These are phyloP conservation scores for Penicillium macrosclerotiorum DNA, from an alignment of 495 filamentous ascomycete species.

Conservation along the genomic window DNA sequence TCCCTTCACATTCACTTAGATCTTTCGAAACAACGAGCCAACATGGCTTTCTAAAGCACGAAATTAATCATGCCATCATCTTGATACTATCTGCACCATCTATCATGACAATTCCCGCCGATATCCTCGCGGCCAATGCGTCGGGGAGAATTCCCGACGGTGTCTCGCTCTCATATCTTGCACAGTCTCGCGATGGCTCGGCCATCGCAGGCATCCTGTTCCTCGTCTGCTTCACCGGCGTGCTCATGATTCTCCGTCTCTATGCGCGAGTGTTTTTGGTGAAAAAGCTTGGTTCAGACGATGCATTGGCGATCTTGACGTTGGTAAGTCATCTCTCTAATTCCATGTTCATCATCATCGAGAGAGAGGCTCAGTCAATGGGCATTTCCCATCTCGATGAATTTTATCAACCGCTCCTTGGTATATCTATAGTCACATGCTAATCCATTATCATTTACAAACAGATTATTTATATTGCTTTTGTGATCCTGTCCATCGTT, in stretches of 20 bases:
- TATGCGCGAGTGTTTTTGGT: constrained; percentile 35
- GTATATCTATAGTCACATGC: too few relatives aligned
- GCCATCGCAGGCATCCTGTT: constrained; percentile 42
- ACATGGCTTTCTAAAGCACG: constrained; percentile 1
- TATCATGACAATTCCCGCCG: constrained; percentile 28
- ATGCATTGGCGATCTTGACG: constrained; percentile 34
- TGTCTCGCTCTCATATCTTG: constrained; percentile 36
- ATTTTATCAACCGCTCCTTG: too few relatives aligned
- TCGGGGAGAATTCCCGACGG: constrained; percentile 31
- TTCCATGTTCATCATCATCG: too few relatives aligned
- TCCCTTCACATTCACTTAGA: neutral
- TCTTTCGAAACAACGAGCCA: neutral
- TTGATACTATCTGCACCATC: constrained; percentile 11
- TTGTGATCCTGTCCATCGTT: constrained; percentile 37
- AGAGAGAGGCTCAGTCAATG: too few relatives aligned
- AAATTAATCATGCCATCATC: constrained; percentile 5
- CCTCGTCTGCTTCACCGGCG: constrained; percentile 30
- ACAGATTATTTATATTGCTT: constrained; percentile 32
- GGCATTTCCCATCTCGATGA: too few relatives aligned
- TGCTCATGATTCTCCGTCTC: constrained; percentile 30
- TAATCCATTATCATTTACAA: neutral
- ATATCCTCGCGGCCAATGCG: constrained; percentile 29
- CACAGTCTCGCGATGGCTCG: constrained; percentile 34
- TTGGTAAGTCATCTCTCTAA: constrained; percentile 28
- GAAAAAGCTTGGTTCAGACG: constrained; percentile 34